Percentiles rank a stretch among this genome's conserved stretches.
phyloP scores from a whole-genome alignment of 140 eudicot genomes.

The Flaveria floridana region DNA sequence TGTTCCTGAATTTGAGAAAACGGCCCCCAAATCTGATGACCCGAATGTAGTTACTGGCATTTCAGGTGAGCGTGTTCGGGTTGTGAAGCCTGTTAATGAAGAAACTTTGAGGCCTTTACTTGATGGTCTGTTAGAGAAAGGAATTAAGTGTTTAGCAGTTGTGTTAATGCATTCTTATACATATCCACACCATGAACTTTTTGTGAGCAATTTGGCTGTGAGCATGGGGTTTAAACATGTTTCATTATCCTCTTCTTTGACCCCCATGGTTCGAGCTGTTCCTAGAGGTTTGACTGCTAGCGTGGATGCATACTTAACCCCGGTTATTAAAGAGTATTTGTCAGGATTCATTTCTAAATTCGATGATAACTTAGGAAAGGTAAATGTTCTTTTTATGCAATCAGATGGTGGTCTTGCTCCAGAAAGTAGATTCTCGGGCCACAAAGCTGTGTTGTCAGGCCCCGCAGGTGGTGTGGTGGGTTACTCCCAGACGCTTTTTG shows the following conservation, averaged over 20 bases:
- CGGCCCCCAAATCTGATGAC: conserved; percentile 24
- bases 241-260: conserved; percentile 82
- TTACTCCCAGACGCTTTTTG: conserved; percentile 84
- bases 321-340: conserved; percentile 83
- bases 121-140: conserved; percentile 57
- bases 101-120: conserved; percentile 63
- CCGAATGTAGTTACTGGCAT: conserved; percentile 56
- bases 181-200: conserved; percentile 69
- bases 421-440: conserved; percentile 90
- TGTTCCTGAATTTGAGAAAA: conserved; percentile 47
- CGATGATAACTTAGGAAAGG: conserved; percentile 63
- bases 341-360: conserved; percentile 90
- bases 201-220: conserved; percentile 58
- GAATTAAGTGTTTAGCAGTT: conserved; percentile 80
- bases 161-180: conserved; percentile 94
- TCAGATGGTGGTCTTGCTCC: conserved; percentile 99
- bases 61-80: conserved; percentile 79
- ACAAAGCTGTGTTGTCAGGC: conserved; percentile 94
- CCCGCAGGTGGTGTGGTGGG: conserved; percentile 99
- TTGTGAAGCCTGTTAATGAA: conserved; percentile 64
- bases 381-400: conserved; percentile 93
- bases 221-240: conserved; percentile 84
- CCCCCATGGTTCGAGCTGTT: conserved; percentile 99
- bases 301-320: conserved; percentile 93
- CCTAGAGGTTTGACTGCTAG: conserved; percentile 97